Conservation (phyloP, 352 stramenopile species). For the Saprolegnia parasitica region DNA sequence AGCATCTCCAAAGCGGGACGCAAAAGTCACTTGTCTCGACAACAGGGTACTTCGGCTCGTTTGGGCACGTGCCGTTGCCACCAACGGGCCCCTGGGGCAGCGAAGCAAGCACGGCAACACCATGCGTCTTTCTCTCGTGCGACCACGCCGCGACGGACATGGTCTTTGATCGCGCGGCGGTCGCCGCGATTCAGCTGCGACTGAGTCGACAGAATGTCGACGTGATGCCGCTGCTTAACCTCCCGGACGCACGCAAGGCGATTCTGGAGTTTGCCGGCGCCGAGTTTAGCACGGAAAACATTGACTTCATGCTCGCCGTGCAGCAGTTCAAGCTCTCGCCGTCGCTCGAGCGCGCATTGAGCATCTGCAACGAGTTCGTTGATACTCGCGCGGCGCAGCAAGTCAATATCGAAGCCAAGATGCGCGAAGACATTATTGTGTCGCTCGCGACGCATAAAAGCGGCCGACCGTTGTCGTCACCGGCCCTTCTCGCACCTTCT, state of each 20-base stretch:
- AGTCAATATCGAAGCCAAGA: slow-evolving; percentile 62
- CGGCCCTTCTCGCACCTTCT: neutral
- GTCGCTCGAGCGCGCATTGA: neutral
- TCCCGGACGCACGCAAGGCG: slow-evolving; percentile 48
- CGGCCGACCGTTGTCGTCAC: neutral
- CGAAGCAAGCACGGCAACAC: neutral
- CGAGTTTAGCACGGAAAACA: slow-evolving; percentile 78
- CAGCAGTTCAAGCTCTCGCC: slow-evolving; percentile 36
- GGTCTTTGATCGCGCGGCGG: slow-evolving; percentile 44
- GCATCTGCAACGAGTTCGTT: slow-evolving; percentile 42
- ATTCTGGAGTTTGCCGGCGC: slow-evolving; percentile 61
- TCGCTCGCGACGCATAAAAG: slow-evolving; percentile 29
- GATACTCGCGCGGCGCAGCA: slow-evolving; percentile 51
- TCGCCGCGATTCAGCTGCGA: slow-evolving; percentile 54
- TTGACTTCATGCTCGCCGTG: slow-evolving; percentile 64
- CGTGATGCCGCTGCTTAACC: slow-evolving; percentile 50
- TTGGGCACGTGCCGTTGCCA: neutral
- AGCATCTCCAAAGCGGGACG: neutral
- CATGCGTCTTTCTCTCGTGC: slow-evolving; percentile 43
- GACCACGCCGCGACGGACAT: slow-evolving; percentile 45
- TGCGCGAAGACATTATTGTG: slow-evolving; percentile 43
- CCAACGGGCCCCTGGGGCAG: neutral
- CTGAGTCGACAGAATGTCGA: slow-evolving; percentile 67
- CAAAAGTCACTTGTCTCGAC: neutral
- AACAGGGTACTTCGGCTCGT: slow-evolving; percentile 17